Evolutionary conservation across 345 rosid genomes (phyloP).

Genomic region (Bretschneidera sinensis): DNA sequence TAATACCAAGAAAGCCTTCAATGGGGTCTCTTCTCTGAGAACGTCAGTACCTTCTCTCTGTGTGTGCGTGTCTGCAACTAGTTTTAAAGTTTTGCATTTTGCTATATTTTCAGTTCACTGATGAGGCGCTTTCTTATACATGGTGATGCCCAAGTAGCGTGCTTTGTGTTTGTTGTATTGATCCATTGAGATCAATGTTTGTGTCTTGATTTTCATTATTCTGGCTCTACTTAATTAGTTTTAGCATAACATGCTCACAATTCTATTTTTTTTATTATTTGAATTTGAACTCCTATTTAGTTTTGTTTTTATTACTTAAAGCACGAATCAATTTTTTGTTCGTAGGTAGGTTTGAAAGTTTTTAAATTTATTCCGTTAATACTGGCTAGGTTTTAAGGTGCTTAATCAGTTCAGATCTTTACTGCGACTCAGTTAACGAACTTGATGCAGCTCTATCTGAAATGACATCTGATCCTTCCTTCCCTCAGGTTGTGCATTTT

Average conservation of each 20-base stretch:
- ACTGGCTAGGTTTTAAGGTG: constrained; percentile 26
- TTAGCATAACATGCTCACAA: too few relatives aligned
- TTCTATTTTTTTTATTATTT: too few relatives aligned
- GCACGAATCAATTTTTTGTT: background rate
- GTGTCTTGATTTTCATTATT: too few relatives aligned
- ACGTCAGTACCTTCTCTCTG: constrained; percentile 32
- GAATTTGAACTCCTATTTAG: background rate
- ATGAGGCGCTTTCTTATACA: background rate
- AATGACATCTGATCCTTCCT: constrained; percentile 48
- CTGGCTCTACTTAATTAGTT: too few relatives aligned
- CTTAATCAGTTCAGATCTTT: constrained; percentile 37
- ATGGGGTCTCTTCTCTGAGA: constrained; percentile 77
- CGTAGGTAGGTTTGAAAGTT: background rate
- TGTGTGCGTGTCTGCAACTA: background rate
- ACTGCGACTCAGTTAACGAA: constrained; percentile 47
- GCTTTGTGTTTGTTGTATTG: too few relatives aligned
- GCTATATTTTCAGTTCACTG: background rate
- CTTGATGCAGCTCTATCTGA: constrained; percentile 55
- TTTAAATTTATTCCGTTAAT: background rate
- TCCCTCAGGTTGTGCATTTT: constrained; percentile 57
- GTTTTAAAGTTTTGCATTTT: background rate
- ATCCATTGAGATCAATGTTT: too few relatives aligned
- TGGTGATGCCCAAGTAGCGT: too few relatives aligned
- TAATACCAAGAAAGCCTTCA: constrained; percentile 58
- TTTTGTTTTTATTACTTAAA: background rate